A percentile compares a stretch with the other conserved stretches of the same genome.
Evolutionary conservation across 1,284 basidiomycete species (phyloP).

Genomic region (Neolentinus lepideus): DNA sequence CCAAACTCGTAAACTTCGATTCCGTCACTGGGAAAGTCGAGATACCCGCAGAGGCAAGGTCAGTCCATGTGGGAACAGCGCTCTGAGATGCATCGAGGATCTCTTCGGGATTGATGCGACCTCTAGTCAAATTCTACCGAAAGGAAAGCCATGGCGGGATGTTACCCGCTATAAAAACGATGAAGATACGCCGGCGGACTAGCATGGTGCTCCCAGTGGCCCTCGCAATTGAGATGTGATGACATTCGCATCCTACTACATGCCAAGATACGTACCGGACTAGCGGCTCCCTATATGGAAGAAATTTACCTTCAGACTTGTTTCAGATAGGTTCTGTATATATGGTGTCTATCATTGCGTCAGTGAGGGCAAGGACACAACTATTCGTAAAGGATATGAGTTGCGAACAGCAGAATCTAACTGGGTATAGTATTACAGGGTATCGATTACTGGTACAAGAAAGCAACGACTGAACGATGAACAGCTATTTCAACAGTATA

Average conservation of each 20-base stretch:
- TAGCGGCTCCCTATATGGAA: no score
- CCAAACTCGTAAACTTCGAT: slow-evolving; percentile 49
- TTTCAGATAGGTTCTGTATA: no score
- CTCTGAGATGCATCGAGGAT: slow-evolving; percentile 1
- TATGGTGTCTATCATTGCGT: not conserved
- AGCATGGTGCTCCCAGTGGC: not conserved
- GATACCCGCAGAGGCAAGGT: slow-evolving; percentile 42
- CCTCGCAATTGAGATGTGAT: no score
- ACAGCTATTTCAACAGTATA: not conserved
- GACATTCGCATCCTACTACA: no score
- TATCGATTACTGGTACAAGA: not conserved
- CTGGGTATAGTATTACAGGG: slow-evolving; percentile 1
- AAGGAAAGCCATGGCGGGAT: slow-evolving; percentile 47
- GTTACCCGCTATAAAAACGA: slow-evolving; percentile 22
- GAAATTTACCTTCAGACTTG: no score
- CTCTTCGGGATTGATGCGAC: not conserved
- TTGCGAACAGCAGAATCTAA: not conserved
- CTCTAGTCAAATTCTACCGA: slow-evolving; percentile 32
- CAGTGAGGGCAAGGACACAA: not conserved
- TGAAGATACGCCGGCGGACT: not conserved
- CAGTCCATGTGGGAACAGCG: slow-evolving; percentile 13
- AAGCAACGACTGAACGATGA: not conserved
- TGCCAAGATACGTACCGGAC: no score
- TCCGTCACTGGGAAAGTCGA: slow-evolving; percentile 55
- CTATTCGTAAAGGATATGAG: not conserved